Evolutionary conservation across 2,329 filamentous ascomycete species (phyloP), one percentile per base, ranked within the genome.

Genomic region (Colletotrichum viniferum): DNA sequence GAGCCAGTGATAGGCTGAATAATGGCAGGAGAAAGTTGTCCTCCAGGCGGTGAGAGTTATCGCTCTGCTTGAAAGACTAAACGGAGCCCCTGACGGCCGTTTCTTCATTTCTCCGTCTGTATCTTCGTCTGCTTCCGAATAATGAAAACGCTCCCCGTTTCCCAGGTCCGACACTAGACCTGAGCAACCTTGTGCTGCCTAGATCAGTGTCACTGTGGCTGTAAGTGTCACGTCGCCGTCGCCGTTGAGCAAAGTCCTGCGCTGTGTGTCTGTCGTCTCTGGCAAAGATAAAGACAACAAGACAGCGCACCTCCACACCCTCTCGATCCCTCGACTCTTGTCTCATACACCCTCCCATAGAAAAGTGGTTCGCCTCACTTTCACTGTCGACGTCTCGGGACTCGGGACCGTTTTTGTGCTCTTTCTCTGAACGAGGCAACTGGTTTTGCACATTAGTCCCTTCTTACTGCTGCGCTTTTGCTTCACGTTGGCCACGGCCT

Each of bases 361-460:
- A 61, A 30, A 18, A 52, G 10, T 66, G 38, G 58, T 66, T 48
- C 74, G 74, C 74, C 74, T 76, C 65, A 76, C 71, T 76, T 76
- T 74, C 14, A 55, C 24, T 21, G 21, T 65, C 52, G 16, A 70
- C 21, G 26, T 65, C 65, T 65, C 48, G 24, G 28, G 55, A 62
- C 60, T 66, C 32, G 61, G 18, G 7, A 26, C 32, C 16, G 64
- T n/a, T 34, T 16, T 64, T 9, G 69, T 36, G 5, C 32, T 60
- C 30, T 32, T 66, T 70, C 28, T 26, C 18, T 4, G 13, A 43
- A 43, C 64, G 36, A 43, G 30, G 32, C 28, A 32, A 24, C 14
- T 56, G 30, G 26, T 66, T 66, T 30, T 30, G 64, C 43, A 60
- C 58, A 13, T 48, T 28, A 34, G 48, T 24, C 7, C 38, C 24